Conservation (phyloP, 768 basidiomycete species). For the Pulveroboletus sp. region DNA sequence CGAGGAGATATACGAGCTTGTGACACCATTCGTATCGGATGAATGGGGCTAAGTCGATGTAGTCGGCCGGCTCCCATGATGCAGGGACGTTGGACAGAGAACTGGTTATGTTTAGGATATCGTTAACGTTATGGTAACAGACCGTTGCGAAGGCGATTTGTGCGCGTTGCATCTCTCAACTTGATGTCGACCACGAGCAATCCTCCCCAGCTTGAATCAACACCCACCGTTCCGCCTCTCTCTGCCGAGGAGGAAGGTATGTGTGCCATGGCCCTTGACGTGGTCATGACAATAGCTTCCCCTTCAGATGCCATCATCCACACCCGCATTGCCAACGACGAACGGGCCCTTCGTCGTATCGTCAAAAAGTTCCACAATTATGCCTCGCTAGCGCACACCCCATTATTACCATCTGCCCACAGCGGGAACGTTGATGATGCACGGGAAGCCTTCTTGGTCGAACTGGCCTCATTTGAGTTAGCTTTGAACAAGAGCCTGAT, state of each 20-base stretch:
- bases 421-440: conserved; percentile 55
- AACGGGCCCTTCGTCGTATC: conserved; percentile 70
- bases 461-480: conserved; percentile 72
- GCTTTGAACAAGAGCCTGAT: conserved; percentile 72
- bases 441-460: conserved; percentile 72
- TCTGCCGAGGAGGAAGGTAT: conserved; percentile 63
- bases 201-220: conserved; percentile 6
- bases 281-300: conserved; percentile 7
- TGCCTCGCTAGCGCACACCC: conserved; percentile 50
- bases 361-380: conserved; percentile 81
- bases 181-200: conserved; percentile 7
- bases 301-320: conserved; percentile 70
- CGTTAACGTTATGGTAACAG: not conserved
- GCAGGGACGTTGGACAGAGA: not conserved
- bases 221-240: conserved; percentile 38
- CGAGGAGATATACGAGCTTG: conserved; percentile 75
- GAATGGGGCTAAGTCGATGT: conserved; percentile 52
- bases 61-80: not conserved
- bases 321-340: conserved; percentile 77
- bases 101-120: not conserved
- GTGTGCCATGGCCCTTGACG: conserved; percentile 10
- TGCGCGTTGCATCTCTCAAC: not conserved
- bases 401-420: conserved; percentile 33
- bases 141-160: not conserved
- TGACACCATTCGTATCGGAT: conserved; percentile 77